Percentiles rank a stretch among this genome's conserved stretches.
Conservation (phyloP, 2,329 filamentous ascomycete genomes). For the Scedosporium minutisporum region DNA sequence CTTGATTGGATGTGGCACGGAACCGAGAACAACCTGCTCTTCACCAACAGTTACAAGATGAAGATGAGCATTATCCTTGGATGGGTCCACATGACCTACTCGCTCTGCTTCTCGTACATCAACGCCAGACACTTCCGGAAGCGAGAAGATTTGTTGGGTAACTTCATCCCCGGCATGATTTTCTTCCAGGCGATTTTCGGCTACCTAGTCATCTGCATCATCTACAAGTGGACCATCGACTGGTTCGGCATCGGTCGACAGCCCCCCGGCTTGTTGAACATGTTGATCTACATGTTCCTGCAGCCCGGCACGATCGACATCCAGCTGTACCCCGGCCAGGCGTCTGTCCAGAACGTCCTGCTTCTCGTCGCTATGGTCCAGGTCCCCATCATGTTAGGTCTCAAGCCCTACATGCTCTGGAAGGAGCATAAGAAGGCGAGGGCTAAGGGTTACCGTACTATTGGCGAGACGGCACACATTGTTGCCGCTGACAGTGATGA, state of each 20-base stretch:
- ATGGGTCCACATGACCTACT: conserved; percentile 99
- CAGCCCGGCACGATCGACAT: conserved; percentile 67
- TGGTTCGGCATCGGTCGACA: conserved; percentile 56
- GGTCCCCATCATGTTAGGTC: conserved; percentile 82
- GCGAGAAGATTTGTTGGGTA: conserved; percentile 91
- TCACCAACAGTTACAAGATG: conserved; percentile 99
- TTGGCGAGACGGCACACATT: conserved; percentile 80
- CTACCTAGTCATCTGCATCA: conserved; percentile 84
- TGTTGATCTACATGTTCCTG: conserved; percentile 99
- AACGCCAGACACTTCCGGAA: conserved; percentile 94
- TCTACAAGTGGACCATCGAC: conserved; percentile 95
- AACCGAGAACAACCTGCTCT: conserved; percentile 87
- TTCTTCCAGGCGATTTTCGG: conserved; percentile 99
- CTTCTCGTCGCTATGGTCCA: conserved; percentile 75
- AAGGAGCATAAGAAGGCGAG: conserved; percentile 87
- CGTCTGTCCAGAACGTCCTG: conserved; percentile 63
- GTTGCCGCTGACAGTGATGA: conserved; percentile 87
- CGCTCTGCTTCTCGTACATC: conserved; percentile 81
- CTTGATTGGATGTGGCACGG: conserved; percentile 96
- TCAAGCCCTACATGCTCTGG: conserved; percentile 92
- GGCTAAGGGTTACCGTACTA: conserved; percentile 81
- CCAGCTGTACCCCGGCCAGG: conserved; percentile 70
- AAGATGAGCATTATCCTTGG: conserved; percentile 97
- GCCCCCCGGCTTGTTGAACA: conserved; percentile 88
- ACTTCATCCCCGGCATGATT: conserved; percentile 96